Percentiles rank a stretch among this genome's conserved stretches.
These are phyloP conservation scores for Mesostigma viride DNA, from an alignment of 139 green algal species.

Conservation along the genomic window DNA sequence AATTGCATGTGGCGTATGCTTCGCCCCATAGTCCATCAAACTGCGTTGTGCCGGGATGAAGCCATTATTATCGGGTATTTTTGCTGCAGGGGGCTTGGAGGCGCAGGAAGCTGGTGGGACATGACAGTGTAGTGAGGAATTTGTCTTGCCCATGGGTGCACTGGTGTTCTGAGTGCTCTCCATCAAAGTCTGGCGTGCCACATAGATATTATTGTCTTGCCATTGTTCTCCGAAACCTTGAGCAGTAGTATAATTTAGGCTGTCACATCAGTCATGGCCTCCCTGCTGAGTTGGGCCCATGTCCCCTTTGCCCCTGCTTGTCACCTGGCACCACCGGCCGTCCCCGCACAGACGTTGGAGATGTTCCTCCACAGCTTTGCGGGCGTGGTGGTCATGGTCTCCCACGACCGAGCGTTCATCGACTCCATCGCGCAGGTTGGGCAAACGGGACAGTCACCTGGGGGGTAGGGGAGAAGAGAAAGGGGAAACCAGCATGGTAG, in stretches of 20 bases:
- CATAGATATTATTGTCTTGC: background rate
- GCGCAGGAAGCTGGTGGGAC: too few species aligned
- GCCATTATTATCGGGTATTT: too few species aligned
- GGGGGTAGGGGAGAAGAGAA: background rate
- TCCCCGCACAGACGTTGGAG: conserved; percentile 32
- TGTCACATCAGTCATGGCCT: background rate
- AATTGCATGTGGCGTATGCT: too few species aligned
- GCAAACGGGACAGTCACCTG: background rate
- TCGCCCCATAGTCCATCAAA: too few species aligned
- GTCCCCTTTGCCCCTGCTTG: background rate
- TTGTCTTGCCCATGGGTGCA: too few species aligned
- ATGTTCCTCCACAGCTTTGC: conserved; percentile 32
- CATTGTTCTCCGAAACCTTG: background rate
- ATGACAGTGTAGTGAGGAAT: too few species aligned
- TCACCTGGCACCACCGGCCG: too few species aligned
- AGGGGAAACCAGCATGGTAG: background rate
- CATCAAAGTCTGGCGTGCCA: too few species aligned
- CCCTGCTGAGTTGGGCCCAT: background rate
- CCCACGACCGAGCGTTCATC: conserved; percentile 67
- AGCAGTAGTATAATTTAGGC: background rate
- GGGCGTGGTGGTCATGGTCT: conserved; percentile 58
- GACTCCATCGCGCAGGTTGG: conserved; percentile 39
- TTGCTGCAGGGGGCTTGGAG: too few species aligned
- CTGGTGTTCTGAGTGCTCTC: too few species aligned
- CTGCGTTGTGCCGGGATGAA: too few species aligned